Evolutionary conservation across 306 rosid species (phyloP).

Genomic region (Castanea crenata): DNA sequence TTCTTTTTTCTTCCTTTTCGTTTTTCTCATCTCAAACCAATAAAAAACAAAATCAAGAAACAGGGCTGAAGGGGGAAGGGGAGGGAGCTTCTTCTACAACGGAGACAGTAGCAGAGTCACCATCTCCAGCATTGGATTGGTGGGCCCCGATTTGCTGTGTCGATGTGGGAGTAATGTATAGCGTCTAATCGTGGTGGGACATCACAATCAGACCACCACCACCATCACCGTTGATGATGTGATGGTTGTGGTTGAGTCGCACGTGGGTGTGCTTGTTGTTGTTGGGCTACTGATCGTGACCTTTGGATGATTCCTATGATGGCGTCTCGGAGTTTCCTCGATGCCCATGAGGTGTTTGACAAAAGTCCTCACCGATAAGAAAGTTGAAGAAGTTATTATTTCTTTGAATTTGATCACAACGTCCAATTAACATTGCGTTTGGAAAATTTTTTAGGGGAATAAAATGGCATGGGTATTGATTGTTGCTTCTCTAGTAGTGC

Average conservation of each 20-base stretch:
- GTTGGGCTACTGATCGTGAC: slow-evolving; percentile 24
- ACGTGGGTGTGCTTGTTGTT: slow-evolving; percentile 19
- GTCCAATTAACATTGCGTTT: too few species aligned
- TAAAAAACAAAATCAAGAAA: too few species aligned
- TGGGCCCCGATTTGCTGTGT: slow-evolving; percentile 20
- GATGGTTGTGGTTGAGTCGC: slow-evolving; percentile 17
- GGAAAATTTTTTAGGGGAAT: too few species aligned
- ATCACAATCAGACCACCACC: not conserved
- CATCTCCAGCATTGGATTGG: slow-evolving; percentile 43
- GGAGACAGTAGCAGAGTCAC: slow-evolving; percentile 19
- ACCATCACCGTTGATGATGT: not conserved
- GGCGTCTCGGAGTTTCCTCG: slow-evolving; percentile 7
- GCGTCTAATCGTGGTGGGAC: slow-evolving; percentile 17
- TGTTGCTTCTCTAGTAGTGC: slow-evolving; percentile 33
- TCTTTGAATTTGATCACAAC: too few species aligned
- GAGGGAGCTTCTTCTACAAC: slow-evolving; percentile 30
- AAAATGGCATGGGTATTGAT: slow-evolving; percentile 46
- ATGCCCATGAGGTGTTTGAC: too few species aligned
- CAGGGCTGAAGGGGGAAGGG: too few species aligned
- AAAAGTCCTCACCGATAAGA: too few species aligned
- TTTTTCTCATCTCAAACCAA: too few species aligned
- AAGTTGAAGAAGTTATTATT: too few species aligned
- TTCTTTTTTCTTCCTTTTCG: too few species aligned
- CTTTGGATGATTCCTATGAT: slow-evolving; percentile 41
- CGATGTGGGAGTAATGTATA: slow-evolving; percentile 19